A percentile compares a stretch with the other conserved stretches of the same genome.
Evolutionary conservation across 768 basidiomycete genomes (phyloP).

Genomic region (Suillus hirtellus): DNA sequence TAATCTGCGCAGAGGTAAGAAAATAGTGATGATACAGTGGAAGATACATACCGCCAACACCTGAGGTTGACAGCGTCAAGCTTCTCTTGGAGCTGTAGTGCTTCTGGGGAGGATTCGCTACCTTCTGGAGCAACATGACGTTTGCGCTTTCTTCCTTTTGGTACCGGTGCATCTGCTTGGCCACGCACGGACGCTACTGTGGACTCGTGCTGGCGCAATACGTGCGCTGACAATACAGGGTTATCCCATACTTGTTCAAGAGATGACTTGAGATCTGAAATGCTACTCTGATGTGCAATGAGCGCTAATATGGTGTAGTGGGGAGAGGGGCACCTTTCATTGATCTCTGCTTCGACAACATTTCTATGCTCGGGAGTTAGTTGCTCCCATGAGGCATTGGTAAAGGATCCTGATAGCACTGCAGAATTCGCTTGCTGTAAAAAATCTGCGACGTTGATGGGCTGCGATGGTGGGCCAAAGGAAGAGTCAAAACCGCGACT

Average conservation of each 20-base stretch:
- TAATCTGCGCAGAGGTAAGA: constrained; percentile 39
- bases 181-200: constrained; percentile 39
- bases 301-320: constrained; percentile 1
- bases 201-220: constrained; percentile 54
- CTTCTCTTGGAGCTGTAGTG: constrained; percentile 46
- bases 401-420: constrained; percentile 9
- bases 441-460: constrained; percentile 49
- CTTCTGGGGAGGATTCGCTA: constrained; percentile 43
- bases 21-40: background rate
- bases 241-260: constrained; percentile 52
- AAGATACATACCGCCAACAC: constrained; percentile 58
- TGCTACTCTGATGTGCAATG: constrained; percentile 36
- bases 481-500: constrained; percentile 45
- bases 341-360: constrained; percentile 42
- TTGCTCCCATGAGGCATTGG: constrained; percentile 23
- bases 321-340: constrained; percentile 33
- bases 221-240: constrained; percentile 57
- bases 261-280: constrained; percentile 48
- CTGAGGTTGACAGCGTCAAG: constrained; percentile 54
- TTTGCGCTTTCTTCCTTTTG: constrained; percentile 38
- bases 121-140: constrained; percentile 24
- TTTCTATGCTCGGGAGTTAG: constrained; percentile 29
- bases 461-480: constrained; percentile 66
- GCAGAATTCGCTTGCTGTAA: constrained; percentile 33
- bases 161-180: constrained; percentile 31